Percentiles rank a stretch among this genome's conserved stretches.
These are phyloP conservation scores for Dryas octopetala DNA, from an alignment of 306 rosid genomes.

Conservation along the genomic window DNA sequence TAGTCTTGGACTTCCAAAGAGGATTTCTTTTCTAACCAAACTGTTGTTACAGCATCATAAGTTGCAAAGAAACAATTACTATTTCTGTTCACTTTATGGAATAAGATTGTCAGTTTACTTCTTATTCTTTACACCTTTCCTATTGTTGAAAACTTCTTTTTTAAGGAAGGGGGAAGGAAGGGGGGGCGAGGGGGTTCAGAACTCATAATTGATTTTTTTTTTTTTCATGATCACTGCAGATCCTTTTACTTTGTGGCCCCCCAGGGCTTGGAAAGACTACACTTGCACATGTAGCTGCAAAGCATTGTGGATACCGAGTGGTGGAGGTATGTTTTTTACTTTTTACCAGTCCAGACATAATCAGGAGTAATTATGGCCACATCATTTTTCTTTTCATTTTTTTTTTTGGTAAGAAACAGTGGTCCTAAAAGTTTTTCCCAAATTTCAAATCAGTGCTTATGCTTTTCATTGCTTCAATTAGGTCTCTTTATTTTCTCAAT, in stretches of 20 bases:
- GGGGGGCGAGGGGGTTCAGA: no score
- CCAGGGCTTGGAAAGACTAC: constrained; percentile 98
- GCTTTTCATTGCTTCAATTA: background rate
- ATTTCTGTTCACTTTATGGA: background rate
- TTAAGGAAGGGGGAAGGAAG: background rate
- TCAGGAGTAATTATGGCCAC: constrained; percentile 8
- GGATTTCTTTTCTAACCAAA: background rate
- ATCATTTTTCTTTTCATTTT: background rate
- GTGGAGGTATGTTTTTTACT: constrained; percentile 63
- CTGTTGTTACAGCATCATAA: background rate
- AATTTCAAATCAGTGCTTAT: background rate
- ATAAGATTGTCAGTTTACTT: background rate
- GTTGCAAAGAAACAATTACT: background rate
- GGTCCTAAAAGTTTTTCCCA: background rate
- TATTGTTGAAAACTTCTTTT: background rate
- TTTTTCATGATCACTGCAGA: constrained; percentile 45
- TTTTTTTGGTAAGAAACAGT: no score
- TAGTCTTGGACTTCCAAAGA: background rate
- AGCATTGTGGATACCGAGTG: constrained; percentile 90
- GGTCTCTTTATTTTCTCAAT: background rate
- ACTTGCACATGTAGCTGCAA: constrained; percentile 93
- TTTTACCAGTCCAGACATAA: constrained; percentile 15
- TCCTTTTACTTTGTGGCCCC: constrained; percentile 89
- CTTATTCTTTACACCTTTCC: constrained; percentile 1
- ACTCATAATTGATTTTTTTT: no score